Evolutionary conservation across 257 asterid genomes (phyloP), one percentile per base, ranked within the genome.

Genomic region (Gynochthodes officinalis): DNA sequence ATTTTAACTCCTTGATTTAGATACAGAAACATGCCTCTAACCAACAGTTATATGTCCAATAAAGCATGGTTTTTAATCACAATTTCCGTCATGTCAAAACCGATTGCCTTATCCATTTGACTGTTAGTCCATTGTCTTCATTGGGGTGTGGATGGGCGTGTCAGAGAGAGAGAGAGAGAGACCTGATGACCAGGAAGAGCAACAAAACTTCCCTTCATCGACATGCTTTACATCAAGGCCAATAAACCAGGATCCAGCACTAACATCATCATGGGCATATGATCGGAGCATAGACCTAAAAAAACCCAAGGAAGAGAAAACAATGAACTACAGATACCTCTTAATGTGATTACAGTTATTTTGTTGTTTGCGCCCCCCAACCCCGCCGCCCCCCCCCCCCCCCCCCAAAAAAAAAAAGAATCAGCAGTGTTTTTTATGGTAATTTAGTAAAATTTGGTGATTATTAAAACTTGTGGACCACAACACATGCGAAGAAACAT

Each of bases 181-280:
- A 89, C 96, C 98, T 85, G 98, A 77, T 61, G 93, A 77, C 93
- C 87, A 83, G 75, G 96, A 84, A 39, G 97, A 83, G 79, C 98
- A 90, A 84, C 98, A 93, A 83, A 93, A 90, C 84, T 85, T 93
- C 69, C 82, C 85, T 84, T 93, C 97, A 76, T 89, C 94, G 46
- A 90, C 78, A 67, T 93, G 88, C 70, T 89, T 87, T 71, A 84
- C 92, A 82, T 90, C 90, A 70, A 89, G 86, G 61, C 98, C 97
- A 48, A 89, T 86, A 82, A 93, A 89, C 98, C 97, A 93, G 68
- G 98, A 90, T 53, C 97, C 98, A 42, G 83, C 87, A 70, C 94
- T 93, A 64, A 93, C 88, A 81, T 93, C 98, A 64, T 93, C 98
- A 72, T 90, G 95, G 60, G 93, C 92, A 61, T 88, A 93, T 10